These are phyloP conservation scores for Ormosia emarginata DNA, from an alignment of 306 rosid genomes.

Conservation along the genomic window DNA sequence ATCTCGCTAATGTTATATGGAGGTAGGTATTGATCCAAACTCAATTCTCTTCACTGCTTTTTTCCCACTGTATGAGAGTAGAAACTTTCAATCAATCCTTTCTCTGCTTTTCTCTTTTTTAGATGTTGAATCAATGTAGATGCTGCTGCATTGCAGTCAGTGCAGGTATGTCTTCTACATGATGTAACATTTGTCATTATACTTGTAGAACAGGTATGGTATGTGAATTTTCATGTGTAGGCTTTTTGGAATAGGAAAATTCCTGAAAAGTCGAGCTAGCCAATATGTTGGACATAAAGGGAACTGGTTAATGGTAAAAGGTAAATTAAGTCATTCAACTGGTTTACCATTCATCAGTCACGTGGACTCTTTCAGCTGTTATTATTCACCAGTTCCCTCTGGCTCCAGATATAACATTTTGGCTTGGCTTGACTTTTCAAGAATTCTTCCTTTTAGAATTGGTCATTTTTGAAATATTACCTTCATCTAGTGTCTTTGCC, in stretches of 20 bases:
- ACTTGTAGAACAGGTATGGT: background rate
- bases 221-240: conserved; percentile 3
- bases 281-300: conserved; percentile 6
- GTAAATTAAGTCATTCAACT: conserved; percentile 1
- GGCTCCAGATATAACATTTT: background rate
- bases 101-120: background rate
- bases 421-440: conserved; percentile 16
- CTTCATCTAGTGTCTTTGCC: background rate
- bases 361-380: background rate
- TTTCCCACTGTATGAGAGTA: conserved; percentile 6
- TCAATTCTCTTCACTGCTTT: background rate
- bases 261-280: conserved; percentile 3
- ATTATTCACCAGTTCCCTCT: background rate
- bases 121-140: conserved; percentile 7
- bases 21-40: conserved; percentile 40
- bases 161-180: conserved; percentile 47
- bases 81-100: background rate
- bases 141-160: conserved; percentile 54
- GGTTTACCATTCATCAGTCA: background rate
- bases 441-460: background rate
- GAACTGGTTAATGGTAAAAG: background rate
- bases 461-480: background rate
- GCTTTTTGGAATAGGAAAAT: background rate
- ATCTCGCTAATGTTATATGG: conserved; percentile 72
- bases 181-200: background rate